These are phyloP conservation scores for Colletotrichum euphorbiae DNA, from an alignment of 2,329 filamentous ascomycete genomes.

Conservation along the genomic window DNA sequence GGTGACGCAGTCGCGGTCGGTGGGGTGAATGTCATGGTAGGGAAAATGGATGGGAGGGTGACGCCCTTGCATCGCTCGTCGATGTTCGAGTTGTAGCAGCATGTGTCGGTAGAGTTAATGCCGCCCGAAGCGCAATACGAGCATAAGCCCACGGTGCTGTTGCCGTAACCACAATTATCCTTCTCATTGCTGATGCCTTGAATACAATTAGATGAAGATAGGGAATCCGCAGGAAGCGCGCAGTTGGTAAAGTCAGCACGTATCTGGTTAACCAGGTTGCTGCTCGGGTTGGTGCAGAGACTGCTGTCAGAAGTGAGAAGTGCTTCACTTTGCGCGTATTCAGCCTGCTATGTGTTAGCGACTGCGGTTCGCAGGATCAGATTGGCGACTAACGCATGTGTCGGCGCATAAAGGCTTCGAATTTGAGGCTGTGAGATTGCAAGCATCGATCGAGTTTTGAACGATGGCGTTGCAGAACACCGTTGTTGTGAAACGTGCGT, in stretches of 20 bases:
- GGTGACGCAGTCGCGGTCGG: constrained; percentile 61
- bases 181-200: constrained; percentile 83
- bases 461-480: constrained; percentile 94
- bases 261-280: constrained; percentile 79
- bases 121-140: constrained; percentile 87
- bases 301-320: constrained; percentile 79
- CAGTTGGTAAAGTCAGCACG: constrained; percentile 94
- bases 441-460: constrained; percentile 83
- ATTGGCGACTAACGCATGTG: constrained; percentile 75
- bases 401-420: constrained; percentile 87
- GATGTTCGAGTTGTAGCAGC: constrained; percentile 87
- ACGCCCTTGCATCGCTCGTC: constrained; percentile 79
- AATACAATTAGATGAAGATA: constrained; percentile 80
- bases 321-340: constrained; percentile 90
- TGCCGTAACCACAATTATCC: constrained; percentile 85
- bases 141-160: constrained; percentile 81
- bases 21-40: constrained; percentile 71
- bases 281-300: constrained; percentile 76
- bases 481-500: constrained; percentile 92
- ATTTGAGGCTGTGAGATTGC: constrained; percentile 71
- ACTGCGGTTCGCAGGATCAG: constrained; percentile 20
- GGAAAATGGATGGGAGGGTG: constrained; percentile 79
- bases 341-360: constrained; percentile 65
- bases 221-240: constrained; percentile 81
- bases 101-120: constrained; percentile 93